These are phyloP conservation scores for Typha latifolia DNA, from an alignment of 176 grass and related monocot species.

Conservation along the genomic window DNA sequence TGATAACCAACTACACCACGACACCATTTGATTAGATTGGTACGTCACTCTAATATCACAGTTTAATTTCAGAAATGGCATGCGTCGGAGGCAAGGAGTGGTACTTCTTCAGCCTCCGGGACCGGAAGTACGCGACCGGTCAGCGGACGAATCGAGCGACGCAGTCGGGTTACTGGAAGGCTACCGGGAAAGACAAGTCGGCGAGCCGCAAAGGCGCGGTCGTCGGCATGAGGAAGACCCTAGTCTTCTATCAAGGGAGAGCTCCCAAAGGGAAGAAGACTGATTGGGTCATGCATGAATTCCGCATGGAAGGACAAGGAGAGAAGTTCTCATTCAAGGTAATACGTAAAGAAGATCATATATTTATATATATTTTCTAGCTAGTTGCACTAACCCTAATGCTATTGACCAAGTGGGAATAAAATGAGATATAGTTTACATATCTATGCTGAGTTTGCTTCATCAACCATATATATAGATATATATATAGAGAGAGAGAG, in stretches of 20 bases:
- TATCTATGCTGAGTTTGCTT: too few relatives aligned
- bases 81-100: constrained; percentile 81
- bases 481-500: too few relatives aligned
- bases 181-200: constrained; percentile 67
- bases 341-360: neutral
- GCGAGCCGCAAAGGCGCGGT: constrained; percentile 50
- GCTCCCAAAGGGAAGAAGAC: constrained; percentile 88
- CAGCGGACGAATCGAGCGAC: constrained; percentile 86
- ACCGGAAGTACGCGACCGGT: constrained; percentile 87
- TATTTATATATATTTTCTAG: neutral
- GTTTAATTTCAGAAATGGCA: constrained; percentile 37
- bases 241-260: constrained; percentile 91
- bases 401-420: too few relatives aligned
- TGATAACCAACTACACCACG: constrained; percentile 99
- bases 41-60: too few relatives aligned
- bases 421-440: too few relatives aligned
- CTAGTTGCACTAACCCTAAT: too few relatives aligned
- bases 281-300: constrained; percentile 97
- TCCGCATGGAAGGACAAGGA: constrained; percentile 51
- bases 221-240: constrained; percentile 90
- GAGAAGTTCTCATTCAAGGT: constrained; percentile 58
- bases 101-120: constrained; percentile 81
- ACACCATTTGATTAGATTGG: constrained; percentile 23
- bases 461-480: too few relatives aligned
- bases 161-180: constrained; percentile 88